Evolutionary conservation across 345 rosid genomes (phyloP).

Genomic region (Boechera retrofracta): DNA sequence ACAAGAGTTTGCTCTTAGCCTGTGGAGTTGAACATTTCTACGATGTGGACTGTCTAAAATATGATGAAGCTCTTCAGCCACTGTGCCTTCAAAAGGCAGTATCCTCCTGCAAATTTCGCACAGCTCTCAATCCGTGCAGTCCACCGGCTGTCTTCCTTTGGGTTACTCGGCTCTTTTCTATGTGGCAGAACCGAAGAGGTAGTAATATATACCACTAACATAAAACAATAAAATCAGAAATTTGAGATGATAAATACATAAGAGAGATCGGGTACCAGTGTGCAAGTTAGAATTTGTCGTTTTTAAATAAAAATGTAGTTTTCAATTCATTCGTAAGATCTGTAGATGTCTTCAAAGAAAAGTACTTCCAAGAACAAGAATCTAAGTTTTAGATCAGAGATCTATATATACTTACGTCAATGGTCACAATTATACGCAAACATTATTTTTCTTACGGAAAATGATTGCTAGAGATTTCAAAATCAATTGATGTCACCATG

Average conservation of each 20-base stretch:
- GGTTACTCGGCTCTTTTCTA: too few relatives aligned
- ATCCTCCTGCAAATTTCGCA: too few relatives aligned
- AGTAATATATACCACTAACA: too few relatives aligned
- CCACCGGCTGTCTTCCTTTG: too few relatives aligned
- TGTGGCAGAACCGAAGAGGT: too few relatives aligned
- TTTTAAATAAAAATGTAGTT: not conserved
- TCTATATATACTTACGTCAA: conserved; percentile 8
- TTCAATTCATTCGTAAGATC: conserved; percentile 4
- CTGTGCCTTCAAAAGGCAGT: too few relatives aligned
- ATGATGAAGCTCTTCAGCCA: too few relatives aligned
- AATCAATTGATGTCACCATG: conserved; percentile 32
- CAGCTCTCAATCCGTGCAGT: too few relatives aligned
- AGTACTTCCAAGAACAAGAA: conserved; percentile 41
- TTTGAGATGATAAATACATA: not conserved
- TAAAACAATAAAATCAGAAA: not conserved
- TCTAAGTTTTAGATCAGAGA: conserved; percentile 21
- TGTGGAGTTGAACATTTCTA: too few relatives aligned
- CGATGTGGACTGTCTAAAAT: too few relatives aligned
- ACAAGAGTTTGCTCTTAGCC: too few relatives aligned
- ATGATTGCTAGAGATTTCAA: conserved; percentile 30
- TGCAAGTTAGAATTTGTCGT: not conserved
- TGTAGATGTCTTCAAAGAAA: not conserved
- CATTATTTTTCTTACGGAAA: conserved; percentile 29
- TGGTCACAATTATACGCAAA: conserved; percentile 34
- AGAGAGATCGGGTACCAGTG: not conserved